Evolutionary conservation across 768 basidiomycete genomes (phyloP).

Genomic region (Daedaleopsis nitida): DNA sequence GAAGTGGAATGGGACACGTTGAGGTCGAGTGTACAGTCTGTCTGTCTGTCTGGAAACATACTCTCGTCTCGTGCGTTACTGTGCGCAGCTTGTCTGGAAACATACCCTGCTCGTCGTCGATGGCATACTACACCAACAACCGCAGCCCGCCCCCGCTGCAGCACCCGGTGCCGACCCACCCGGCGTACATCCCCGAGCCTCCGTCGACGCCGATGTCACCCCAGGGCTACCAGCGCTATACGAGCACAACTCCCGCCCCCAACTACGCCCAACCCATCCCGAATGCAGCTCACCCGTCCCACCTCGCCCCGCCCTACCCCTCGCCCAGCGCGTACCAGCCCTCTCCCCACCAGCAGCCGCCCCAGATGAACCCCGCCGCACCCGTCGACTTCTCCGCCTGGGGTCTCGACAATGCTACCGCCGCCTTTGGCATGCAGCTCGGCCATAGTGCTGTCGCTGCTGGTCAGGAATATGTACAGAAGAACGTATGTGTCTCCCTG

Average conservation of each 20-base stretch:
- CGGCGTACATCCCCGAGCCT: conserved; percentile 81
- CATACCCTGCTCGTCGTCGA: conserved; percentile 6
- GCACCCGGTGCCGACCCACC: conserved; percentile 88
- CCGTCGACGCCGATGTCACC: conserved; percentile 77
- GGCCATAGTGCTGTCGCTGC: conserved; percentile 90
- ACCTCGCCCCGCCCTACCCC: conserved; percentile 16
- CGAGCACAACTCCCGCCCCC: conserved; percentile 55
- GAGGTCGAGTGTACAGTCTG: too few relatives aligned
- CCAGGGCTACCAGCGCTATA: conserved; percentile 73
- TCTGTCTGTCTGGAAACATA: too few relatives aligned
- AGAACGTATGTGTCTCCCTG: conserved; percentile 72
- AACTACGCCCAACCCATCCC: conserved; percentile 33
- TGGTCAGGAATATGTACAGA: conserved; percentile 94
- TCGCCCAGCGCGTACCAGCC: conserved; percentile 32
- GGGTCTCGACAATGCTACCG: conserved; percentile 91
- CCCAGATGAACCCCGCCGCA: conserved; percentile 37
- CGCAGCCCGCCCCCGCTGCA: conserved; percentile 79
- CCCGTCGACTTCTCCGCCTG: conserved; percentile 64
- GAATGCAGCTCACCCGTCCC: conserved; percentile 9
- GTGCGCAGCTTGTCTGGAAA: too few relatives aligned
- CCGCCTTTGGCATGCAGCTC: conserved; percentile 95
- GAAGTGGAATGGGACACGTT: too few relatives aligned
- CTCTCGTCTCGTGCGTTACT: too few relatives aligned
- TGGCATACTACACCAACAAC: conserved; percentile 42
- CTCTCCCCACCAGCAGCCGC: conserved; percentile 34